Conservation (phyloP, 345 rosid genomes). For the Psidium friedrichsthalianum region DNA sequence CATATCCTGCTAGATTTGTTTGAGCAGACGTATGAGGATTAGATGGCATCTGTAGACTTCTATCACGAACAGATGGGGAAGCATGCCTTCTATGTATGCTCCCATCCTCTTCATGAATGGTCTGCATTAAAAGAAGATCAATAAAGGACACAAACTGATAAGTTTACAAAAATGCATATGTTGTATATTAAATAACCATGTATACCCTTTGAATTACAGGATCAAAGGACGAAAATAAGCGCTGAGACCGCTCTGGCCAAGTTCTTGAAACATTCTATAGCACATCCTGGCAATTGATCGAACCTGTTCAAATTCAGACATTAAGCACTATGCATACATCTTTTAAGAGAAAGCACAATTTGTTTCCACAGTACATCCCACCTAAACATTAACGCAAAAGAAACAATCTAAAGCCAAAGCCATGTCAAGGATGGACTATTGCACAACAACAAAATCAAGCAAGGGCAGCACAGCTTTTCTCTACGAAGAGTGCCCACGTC, state of each 20-base stretch:
- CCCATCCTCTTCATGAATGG: constrained; percentile 92
- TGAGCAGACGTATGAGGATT: constrained; percentile 44
- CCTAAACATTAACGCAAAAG: background rate
- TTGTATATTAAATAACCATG: background rate
- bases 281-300: constrained; percentile 96
- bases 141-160: background rate
- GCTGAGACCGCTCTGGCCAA: constrained; percentile 98
- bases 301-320: constrained; percentile 43
- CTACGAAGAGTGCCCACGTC: background rate
- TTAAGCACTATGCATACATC: background rate
- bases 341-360: background rate
- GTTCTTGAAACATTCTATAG: constrained; percentile 97
- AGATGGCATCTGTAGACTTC: constrained; percentile 54
- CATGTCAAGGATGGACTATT: background rate
- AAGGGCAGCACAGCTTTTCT: background rate
- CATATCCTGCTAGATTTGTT: constrained; percentile 67
- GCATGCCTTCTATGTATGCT: constrained; percentile 93
- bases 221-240: constrained; percentile 85
- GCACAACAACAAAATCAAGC: background rate
- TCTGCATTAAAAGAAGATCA: constrained; percentile 21
- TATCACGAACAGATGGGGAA: constrained; percentile 88
- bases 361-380: background rate
- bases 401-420: background rate
- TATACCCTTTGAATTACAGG: constrained; percentile 95
- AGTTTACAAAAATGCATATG: background rate